phyloP scores from a whole-genome alignment of 169 alveolate genomes.

The Cryptosporidium ubiquitum region DNA sequence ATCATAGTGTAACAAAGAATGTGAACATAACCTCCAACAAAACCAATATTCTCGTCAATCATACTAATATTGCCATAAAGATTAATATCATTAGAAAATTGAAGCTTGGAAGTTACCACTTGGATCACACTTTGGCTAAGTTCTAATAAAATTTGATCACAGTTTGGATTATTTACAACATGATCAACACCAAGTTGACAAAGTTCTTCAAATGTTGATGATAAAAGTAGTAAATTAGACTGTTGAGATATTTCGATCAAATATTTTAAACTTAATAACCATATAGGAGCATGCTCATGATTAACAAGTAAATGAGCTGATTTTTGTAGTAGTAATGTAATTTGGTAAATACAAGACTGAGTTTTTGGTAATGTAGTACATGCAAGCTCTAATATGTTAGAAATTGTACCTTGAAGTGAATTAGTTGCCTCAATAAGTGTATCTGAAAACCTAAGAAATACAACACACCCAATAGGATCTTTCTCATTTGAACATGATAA shows the following conservation, averaged over 20 bases:
- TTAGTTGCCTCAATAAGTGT: constrained; percentile 56
- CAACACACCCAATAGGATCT: constrained; percentile 64
- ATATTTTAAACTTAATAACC: constrained; percentile 43
- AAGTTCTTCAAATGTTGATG: constrained; percentile 56
- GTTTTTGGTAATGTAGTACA: constrained; percentile 43
- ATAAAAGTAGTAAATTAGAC: constrained; percentile 1
- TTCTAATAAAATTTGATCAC: constrained; percentile 59
- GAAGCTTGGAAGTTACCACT: constrained; percentile 19
- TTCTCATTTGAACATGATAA: constrained; percentile 46
- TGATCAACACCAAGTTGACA: constrained; percentile 67
- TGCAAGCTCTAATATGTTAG: constrained; percentile 32
- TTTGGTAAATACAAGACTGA: constrained; percentile 61
- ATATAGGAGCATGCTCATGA: not conserved
- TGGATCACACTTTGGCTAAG: constrained; percentile 33
- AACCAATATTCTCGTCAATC: constrained; percentile 70
- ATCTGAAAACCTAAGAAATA: constrained; percentile 54
- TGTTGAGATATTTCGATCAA: constrained; percentile 34
- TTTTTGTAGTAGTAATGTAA: constrained; percentile 38
- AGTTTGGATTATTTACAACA: constrained; percentile 14
- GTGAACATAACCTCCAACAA: constrained; percentile 52
- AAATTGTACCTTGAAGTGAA: constrained; percentile 45
- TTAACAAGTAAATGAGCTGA: constrained; percentile 40
- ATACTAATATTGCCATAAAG: constrained; percentile 44
- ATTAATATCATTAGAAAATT: not conserved
- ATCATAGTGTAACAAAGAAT: constrained; percentile 56